These are phyloP conservation scores for Leptographium flavum DNA, from an alignment of 2,329 filamentous ascomycete genomes.

Conservation along the genomic window DNA sequence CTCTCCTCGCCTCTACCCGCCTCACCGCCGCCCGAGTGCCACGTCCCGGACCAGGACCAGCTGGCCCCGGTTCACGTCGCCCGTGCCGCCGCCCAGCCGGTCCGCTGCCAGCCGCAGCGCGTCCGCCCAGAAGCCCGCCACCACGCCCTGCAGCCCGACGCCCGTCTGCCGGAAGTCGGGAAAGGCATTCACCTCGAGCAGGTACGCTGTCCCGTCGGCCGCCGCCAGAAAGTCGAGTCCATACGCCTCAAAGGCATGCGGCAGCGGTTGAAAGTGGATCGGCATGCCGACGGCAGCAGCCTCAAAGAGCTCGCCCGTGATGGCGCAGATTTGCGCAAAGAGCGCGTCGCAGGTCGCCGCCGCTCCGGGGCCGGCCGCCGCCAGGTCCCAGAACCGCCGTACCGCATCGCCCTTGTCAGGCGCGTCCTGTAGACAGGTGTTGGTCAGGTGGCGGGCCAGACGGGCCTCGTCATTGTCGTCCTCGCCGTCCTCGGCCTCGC, in stretches of 20 bases:
- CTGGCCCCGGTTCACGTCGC: background rate
- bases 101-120: slow-evolving; percentile 52
- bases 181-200: slow-evolving; percentile 91
- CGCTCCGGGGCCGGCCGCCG: slow-evolving; percentile 10
- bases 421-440: slow-evolving; percentile 74
- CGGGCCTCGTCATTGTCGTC: slow-evolving; percentile 25
- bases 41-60: slow-evolving; percentile 39
- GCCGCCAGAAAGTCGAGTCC: slow-evolving; percentile 86
- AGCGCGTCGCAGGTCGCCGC: slow-evolving; percentile 35
- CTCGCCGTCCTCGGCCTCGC: slow-evolving; percentile 22
- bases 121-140: slow-evolving; percentile 63
- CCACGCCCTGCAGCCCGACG: slow-evolving; percentile 52
- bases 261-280: slow-evolving; percentile 80
- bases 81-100: slow-evolving; percentile 32
- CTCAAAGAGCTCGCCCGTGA: slow-evolving; percentile 70
- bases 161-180: slow-evolving; percentile 94
- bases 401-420: slow-evolving; percentile 48
- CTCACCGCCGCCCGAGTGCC: slow-evolving; percentile 34
- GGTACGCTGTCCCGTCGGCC: slow-evolving; percentile 36
- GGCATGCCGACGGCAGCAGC: slow-evolving; percentile 73
- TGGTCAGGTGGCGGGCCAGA: slow-evolving; percentile 71
- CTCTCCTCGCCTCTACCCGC: no score
- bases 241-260: slow-evolving; percentile 83
- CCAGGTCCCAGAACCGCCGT: slow-evolving; percentile 53
- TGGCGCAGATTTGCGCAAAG: slow-evolving; percentile 57